Evolutionary conservation across 768 basidiomycete species (phyloP), one percentile per base, ranked within the genome.

Genomic region (Suillus subluteus): DNA sequence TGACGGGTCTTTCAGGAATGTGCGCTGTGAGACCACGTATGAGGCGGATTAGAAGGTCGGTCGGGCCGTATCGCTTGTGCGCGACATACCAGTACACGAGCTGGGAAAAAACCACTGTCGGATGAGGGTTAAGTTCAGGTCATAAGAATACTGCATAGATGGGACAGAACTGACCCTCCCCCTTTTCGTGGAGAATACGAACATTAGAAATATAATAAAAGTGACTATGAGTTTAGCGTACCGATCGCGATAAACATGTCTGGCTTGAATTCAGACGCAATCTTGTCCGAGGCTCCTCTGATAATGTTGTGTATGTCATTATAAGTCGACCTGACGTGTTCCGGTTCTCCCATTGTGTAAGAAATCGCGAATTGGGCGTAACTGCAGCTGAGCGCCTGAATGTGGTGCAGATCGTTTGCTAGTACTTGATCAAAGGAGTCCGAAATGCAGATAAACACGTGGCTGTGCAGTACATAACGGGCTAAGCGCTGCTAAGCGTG

Each of bases 251-350:
- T 85, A 73, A 96, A 80, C 67, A 95, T 78, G 76, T 95, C 88
- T n/a, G 95, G 95, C 72, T 91, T 91, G 80, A 96, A 99, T 55
- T 89, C 84, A 5, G 76, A 76, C 40, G 88, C 90, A 72, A 98
- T 95, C 72, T 85, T 82, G 58, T 82, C 82, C 1, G 91, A 88
- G 2, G 84, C 82, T 15, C 79, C 81, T 71, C 88, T 88, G 72
- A 97, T 95, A 68, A 95, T 84, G 70, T 93, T 93, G 83, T 98
- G 96, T 64, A 97, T 89, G 62, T 97, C 91, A 73, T 97, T 96
- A 82, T 98, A 98, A 23, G 94, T 96, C 65, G 90, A 82, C 65
- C 82, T 88, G 75, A 86, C 72, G 74, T 94, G 92, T 72, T 89
- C 76, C 48, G 87, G 82, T 73, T 81, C 80, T 54, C 26, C 67